Conservation (phyloP, 495 filamentous ascomycete genomes). For the Endocarpon pusillum region DNA sequence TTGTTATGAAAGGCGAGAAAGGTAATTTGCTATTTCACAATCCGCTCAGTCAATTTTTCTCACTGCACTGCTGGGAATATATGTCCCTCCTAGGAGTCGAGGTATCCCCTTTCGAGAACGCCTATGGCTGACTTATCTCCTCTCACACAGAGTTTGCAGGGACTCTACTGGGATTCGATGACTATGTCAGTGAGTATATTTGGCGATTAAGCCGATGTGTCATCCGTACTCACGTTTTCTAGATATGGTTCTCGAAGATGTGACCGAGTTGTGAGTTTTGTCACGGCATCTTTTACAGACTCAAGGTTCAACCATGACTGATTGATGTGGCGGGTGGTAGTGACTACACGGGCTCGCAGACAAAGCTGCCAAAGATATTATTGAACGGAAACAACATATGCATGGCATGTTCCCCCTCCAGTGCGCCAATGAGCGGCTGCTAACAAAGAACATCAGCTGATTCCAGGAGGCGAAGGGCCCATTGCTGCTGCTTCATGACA, state of each 20-base stretch:
- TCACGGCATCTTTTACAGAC: background rate
- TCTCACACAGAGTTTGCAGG: slow-evolving; percentile 76
- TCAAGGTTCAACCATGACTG: slow-evolving; percentile 1
- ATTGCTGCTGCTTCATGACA: no score
- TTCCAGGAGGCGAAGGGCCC: background rate
- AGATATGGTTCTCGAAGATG: slow-evolving; percentile 98
- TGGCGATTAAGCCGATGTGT: slow-evolving; percentile 1
- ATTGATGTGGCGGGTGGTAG: slow-evolving; percentile 30
- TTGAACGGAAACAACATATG: slow-evolving; percentile 98
- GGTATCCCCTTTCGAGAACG: no score
- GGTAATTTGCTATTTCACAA: slow-evolving; percentile 28
- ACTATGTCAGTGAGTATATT: slow-evolving; percentile 87
- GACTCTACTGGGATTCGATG: slow-evolving; percentile 86
- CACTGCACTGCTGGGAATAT: slow-evolving; percentile 10
- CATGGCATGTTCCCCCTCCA: slow-evolving; percentile 50
- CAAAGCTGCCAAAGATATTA: slow-evolving; percentile 80
- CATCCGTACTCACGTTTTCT: background rate
- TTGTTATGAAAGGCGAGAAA: slow-evolving; percentile 98
- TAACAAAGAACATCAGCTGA: background rate
- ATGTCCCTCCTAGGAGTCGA: background rate
- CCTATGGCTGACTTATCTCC: no score
- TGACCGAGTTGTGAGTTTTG: slow-evolving; percentile 83
- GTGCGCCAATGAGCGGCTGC: background rate
- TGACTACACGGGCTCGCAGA: slow-evolving; percentile 73
- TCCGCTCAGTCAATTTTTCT: background rate